Evolutionary conservation across 192 early-diverging fungal species (phyloP).

Genomic region (Coemansia sp.): DNA sequence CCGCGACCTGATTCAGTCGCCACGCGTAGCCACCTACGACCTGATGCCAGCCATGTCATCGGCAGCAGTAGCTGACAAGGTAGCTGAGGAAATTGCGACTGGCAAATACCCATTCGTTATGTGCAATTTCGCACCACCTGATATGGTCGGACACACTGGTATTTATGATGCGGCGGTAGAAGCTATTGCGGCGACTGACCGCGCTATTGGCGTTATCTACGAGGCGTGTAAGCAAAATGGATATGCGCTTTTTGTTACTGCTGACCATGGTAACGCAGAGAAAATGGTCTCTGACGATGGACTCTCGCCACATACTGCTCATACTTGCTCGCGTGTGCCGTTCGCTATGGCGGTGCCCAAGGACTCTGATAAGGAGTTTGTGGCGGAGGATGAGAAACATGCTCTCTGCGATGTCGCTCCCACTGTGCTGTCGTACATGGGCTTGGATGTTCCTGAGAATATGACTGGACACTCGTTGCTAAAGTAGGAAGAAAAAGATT

Average conservation of each 20-base stretch:
- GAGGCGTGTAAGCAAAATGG: constrained; percentile 88
- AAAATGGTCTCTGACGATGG: constrained; percentile 92
- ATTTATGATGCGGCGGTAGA: constrained; percentile 88
- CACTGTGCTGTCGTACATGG: constrained; percentile 92
- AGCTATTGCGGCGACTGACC: constrained; percentile 94
- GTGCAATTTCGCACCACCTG: constrained; percentile 99
- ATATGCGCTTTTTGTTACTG: constrained; percentile 92
- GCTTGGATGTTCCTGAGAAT: constrained; percentile 87
- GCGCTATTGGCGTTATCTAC: constrained; percentile 91
- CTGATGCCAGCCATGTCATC: constrained; percentile 96
- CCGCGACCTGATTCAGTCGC: constrained; percentile 87
- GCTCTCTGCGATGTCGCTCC: constrained; percentile 97
- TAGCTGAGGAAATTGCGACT: constrained; percentile 76
- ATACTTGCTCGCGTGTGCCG: constrained; percentile 90
- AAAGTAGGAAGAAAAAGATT: constrained; percentile 14
- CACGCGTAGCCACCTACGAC: constrained; percentile 98
- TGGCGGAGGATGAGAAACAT: constrained; percentile 58
- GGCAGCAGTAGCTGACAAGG: constrained; percentile 84
- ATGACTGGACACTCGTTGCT: constrained; percentile 88
- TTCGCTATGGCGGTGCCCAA: constrained; percentile 67
- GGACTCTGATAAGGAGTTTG: constrained; percentile 60
- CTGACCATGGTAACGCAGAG: constrained; percentile 99
- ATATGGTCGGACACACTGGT: constrained; percentile 98
- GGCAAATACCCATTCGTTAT: constrained; percentile 93
- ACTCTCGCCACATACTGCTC: constrained; percentile 92